Evolutionary conservation across 2,329 filamentous ascomycete genomes (phyloP), one percentile per base, ranked within the genome.

Genomic region (Botryotinia narcissicola): DNA sequence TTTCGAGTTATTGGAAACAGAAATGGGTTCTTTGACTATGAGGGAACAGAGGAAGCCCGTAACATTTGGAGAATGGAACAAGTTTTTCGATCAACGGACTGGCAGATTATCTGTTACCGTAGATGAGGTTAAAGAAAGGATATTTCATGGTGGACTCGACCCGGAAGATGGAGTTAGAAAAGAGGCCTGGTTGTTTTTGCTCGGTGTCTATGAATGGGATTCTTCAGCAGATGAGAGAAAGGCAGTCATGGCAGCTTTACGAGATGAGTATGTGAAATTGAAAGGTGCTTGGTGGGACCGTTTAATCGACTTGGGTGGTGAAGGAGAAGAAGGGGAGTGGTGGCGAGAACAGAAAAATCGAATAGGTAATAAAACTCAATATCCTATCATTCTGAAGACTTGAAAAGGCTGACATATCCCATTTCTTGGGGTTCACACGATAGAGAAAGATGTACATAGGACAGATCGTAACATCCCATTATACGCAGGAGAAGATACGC

Each of bases 371-470:
- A 83, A 74, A 71, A 57, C 51, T 70, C 57, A 72, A 70, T 69
- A 42, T 57, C 44, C 46, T 73, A 25, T 16, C 25, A 25, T 51
- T 54, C n/a, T 16, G n/a, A 25, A 29, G 67, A 71, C 54, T n/a
- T 57, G 70, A 63, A 67, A 75, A 75, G 74, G 73, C 81, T 83
- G 77, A 83, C 77, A 74, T 73, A 82, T 83, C 84, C 85, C 85
- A 86, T 86, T 84, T 79, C 84, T 85, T 84, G 86, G 86, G 82
- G 83, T 87, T 73, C 61, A 48, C 29, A 61, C 76, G 83, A 81
- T 86, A 98, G 96, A 99, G 83, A 99, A 99, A 84, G 96, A 99
- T 80, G 97, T 99, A 29, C 97, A 99, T 82, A 91, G 96, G 78
- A 99, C 96, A 76, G 96, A 99, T 83, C 93, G 97, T 61, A 93